Conservation (phyloP, 805 yeast genomes). For the Pichia kluyveri region DNA sequence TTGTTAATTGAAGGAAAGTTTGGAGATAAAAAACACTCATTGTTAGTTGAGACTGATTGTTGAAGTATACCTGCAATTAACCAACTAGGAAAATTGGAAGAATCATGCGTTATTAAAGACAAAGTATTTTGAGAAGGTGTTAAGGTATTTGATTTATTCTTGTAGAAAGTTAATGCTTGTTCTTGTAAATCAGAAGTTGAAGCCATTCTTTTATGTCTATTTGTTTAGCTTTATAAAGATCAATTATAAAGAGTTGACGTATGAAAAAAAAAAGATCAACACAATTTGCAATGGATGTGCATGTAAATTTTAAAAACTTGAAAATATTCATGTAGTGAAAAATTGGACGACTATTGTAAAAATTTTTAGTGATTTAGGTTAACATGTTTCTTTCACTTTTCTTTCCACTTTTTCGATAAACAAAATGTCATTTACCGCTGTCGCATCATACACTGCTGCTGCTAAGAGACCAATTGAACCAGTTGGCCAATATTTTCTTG, state of each 20-base stretch:
- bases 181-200: conserved; percentile 17
- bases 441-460: conserved; percentile 45
- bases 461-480: conserved; percentile 86
- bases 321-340: too few species aligned
- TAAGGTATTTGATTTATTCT: background rate
- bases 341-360: background rate
- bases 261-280: too few species aligned
- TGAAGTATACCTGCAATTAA: conserved; percentile 4
- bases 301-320: too few species aligned
- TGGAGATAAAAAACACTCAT: conserved; percentile 6
- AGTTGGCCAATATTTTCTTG: conserved; percentile 90
- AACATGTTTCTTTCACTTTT: background rate
- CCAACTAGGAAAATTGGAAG: conserved; percentile 6
- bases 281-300: too few species aligned
- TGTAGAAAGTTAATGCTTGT: conserved; percentile 6
- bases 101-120: conserved; percentile 4
- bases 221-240: too few species aligned
- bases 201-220: conserved; percentile 1
- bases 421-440: conserved; percentile 23
- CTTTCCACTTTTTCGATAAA: background rate
- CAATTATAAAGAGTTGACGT: too few species aligned
- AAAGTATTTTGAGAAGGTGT: background rate
- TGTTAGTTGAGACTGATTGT: conserved; percentile 2
- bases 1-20: background rate
- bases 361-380: background rate